These are phyloP conservation scores for Herpotrichia juniperi DNA, from an alignment of 2,329 filamentous ascomycete species.

Conservation along the genomic window DNA sequence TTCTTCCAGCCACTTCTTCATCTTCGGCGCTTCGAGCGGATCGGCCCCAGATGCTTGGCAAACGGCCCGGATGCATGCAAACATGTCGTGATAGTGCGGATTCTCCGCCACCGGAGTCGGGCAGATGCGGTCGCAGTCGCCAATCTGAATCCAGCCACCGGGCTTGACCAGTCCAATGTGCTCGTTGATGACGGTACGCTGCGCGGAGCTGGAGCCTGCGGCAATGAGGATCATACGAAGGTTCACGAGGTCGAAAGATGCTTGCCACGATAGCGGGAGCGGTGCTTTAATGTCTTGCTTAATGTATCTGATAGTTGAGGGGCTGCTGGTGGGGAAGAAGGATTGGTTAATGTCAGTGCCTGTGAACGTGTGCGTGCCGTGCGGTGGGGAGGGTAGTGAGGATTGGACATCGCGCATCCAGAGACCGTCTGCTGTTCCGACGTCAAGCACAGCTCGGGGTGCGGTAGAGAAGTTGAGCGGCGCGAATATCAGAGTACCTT, in stretches of 20 bases:
- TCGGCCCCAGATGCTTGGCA: constrained; percentile 7
- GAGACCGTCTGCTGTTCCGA: constrained; percentile 15
- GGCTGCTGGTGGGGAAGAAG: constrained; percentile 7
- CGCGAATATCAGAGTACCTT: constrained; percentile 12
- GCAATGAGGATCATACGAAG: constrained; percentile 17
- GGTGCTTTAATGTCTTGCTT: constrained; percentile 12
- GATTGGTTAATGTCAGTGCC: constrained; percentile 14
- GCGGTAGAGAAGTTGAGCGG: constrained; percentile 11
- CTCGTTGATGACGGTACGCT: constrained; percentile 11
- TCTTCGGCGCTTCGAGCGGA: constrained; percentile 10
- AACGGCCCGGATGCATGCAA: constrained; percentile 14
- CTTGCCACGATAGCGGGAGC: constrained; percentile 5
- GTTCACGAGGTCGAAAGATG: constrained; percentile 13
- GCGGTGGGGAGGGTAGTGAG: constrained; percentile 9
- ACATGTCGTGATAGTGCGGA: constrained; percentile 16
- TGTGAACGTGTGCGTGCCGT: constrained; percentile 10
- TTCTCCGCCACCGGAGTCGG: constrained; percentile 12
- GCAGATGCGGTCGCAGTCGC: constrained; percentile 16
- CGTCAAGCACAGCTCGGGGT: constrained; percentile 12
- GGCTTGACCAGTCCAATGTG: constrained; percentile 9
- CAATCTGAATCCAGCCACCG: constrained; percentile 16
- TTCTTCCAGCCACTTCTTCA: constrained; percentile 14
- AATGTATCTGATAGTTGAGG: constrained; percentile 8
- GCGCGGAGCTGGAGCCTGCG: constrained; percentile 9
- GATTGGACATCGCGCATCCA: constrained; percentile 18